phyloP scores from a whole-genome alignment of 306 rosid species.

The Calophaca sinica region DNA sequence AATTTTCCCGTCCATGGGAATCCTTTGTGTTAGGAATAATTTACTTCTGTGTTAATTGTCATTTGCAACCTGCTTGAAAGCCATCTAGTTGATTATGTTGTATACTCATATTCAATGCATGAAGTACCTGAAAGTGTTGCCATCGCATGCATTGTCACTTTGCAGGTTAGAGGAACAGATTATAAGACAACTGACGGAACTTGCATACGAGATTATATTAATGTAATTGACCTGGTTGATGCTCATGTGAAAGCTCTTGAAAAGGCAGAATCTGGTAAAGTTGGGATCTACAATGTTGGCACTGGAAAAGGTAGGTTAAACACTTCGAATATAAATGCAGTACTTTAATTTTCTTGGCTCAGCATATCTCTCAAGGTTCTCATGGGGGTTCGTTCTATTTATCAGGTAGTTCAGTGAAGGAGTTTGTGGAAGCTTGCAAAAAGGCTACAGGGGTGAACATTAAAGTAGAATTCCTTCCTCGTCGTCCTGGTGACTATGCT shows the following conservation, averaged over 20 bases:
- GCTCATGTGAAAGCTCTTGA: conserved; percentile 96
- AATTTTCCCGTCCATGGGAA: conserved; percentile 3
- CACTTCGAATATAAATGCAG: neutral
- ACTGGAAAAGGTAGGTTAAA: conserved; percentile 80
- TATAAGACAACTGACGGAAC: conserved; percentile 88
- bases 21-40: neutral
- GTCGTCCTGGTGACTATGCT: conserved; percentile 95
- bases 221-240: conserved; percentile 92
- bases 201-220: conserved; percentile 85
- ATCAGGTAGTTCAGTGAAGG: conserved; percentile 91
- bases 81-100: neutral
- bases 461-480: conserved; percentile 79
- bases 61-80: neutral
- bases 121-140: conserved; percentile 29
- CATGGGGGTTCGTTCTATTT: conserved; percentile 22
- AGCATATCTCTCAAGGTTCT: conserved; percentile 30
- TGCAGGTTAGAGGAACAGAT: conserved; percentile 90
- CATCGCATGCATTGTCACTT: conserved; percentile 15
- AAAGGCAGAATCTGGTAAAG: conserved; percentile 69
- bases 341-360: conserved; percentile 15
- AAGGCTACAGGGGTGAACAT: conserved; percentile 82
- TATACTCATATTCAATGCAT: neutral
- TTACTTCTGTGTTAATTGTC: neutral
- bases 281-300: conserved; percentile 94
- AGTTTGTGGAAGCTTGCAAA: conserved; percentile 93